These are phyloP conservation scores for Tephrocybe rancida DNA, from an alignment of 768 basidiomycete species.

Conservation along the genomic window DNA sequence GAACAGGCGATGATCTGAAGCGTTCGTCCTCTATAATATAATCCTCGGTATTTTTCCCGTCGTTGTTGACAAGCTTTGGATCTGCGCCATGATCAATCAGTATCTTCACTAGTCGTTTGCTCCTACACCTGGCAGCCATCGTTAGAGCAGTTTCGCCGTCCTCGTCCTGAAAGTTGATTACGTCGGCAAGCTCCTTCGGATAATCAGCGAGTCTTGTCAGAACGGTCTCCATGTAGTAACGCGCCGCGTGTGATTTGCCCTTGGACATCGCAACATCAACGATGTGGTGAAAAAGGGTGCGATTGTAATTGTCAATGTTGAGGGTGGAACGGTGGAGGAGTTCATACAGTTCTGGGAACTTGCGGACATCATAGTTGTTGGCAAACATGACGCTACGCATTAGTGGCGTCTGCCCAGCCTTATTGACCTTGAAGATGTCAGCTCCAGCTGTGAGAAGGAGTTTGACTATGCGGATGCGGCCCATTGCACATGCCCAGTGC, in stretches of 20 bases:
- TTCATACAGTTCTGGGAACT: constrained; percentile 97
- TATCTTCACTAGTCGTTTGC: constrained; percentile 93
- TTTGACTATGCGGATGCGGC: constrained; percentile 94
- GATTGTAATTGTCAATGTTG: constrained; percentile 97
- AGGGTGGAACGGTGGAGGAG: constrained; percentile 96
- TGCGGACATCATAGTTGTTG: constrained; percentile 99
- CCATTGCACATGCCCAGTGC: constrained; percentile 99
- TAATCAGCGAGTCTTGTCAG: constrained; percentile 86
- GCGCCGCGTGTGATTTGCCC: constrained; percentile 95
- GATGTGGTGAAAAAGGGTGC: constrained; percentile 97
- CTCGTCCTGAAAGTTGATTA: constrained; percentile 99
- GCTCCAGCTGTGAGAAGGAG: constrained; percentile 91
- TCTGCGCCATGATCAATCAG: constrained; percentile 96
- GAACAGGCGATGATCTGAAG: constrained; percentile 88
- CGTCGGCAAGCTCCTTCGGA: constrained; percentile 94
- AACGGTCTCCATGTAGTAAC: constrained; percentile 99
- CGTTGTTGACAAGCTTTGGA: constrained; percentile 91
- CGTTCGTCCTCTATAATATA: constrained; percentile 99
- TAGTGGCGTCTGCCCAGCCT: constrained; percentile 92
- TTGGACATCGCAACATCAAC: constrained; percentile 98
- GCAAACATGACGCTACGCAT: constrained; percentile 99
- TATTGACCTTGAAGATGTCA: constrained; percentile 96
- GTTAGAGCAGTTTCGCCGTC: constrained; percentile 98
- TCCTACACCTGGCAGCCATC: constrained; percentile 93
- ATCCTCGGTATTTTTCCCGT: constrained; percentile 97